These are phyloP conservation scores for Kazachstania sp. DNA, from an alignment of 1,139 yeast species.

Conservation along the genomic window DNA sequence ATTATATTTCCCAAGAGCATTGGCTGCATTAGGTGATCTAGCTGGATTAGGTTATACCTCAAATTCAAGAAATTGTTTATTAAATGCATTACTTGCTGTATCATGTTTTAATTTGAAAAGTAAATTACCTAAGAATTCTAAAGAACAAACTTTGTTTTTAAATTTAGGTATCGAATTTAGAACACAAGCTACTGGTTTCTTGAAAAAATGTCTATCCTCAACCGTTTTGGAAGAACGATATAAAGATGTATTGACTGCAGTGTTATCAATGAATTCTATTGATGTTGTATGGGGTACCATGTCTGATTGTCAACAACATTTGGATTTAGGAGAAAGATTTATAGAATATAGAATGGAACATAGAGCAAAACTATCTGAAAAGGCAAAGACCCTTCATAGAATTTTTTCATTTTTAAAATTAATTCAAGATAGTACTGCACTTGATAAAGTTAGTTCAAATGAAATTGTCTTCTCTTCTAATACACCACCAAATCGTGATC, in stretches of 20 bases:
- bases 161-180: constrained; percentile 67
- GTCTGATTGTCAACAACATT: constrained; percentile 73
- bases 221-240: constrained; percentile 51
- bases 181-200: constrained; percentile 63
- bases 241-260: constrained; percentile 77
- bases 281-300: constrained; percentile 89
- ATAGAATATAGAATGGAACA: constrained; percentile 59
- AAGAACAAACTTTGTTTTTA: constrained; percentile 58
- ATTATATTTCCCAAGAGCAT: constrained; percentile 73
- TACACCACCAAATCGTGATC: background rate
- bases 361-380: constrained; percentile 61
- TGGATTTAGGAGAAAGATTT: constrained; percentile 69
- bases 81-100: constrained; percentile 75
- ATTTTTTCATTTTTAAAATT: constrained; percentile 68
- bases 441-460: constrained; percentile 34
- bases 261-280: constrained; percentile 78
- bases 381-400: constrained; percentile 70
- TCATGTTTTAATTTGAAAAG: constrained; percentile 75
- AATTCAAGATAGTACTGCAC: constrained; percentile 64
- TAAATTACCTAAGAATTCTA: constrained; percentile 40
- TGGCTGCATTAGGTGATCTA: constrained; percentile 68
- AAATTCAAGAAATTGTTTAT: constrained; percentile 64
- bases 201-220: constrained; percentile 48
- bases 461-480: constrained; percentile 17
- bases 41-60: constrained; percentile 68